Base-by-base conservation (phyloP, 106 monocot species). In the Phalaenopsis equestris region DNA sequence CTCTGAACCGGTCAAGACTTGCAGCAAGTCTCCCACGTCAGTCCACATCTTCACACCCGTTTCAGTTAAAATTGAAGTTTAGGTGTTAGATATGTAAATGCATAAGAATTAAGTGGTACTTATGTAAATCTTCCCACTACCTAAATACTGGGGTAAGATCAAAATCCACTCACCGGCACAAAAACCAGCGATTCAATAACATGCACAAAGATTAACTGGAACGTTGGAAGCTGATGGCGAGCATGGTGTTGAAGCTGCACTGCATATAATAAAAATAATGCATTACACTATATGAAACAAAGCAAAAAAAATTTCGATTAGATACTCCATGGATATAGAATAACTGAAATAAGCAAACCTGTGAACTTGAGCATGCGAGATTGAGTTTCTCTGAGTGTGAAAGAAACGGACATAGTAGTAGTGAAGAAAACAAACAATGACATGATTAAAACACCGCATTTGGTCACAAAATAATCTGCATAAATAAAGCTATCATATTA, bases 241-340 rank as follows among this genome's bases (percentile, higher is more conserved):
- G 99, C 99, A 93, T 99, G 99, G 81, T 99, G 91, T 84, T 99
- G 99, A 67, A 99, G 93, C 85, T 99, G 98, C 86, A 99, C 98
- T 99, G 98, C 70, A 86, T 36, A 12, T 41, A 79, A 75, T 49
- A 46, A 61, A 80, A 78, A 81, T 38, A 38, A 19, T 23, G 21
- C 6, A 42, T 52, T 12, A 21, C 37, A 23, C 24, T 11, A 78
- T 11, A 18, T 36, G 16, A 81, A 78, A 78, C 30, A 42, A 24
- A 12, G n/a, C 17, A 4, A 52, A 12, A 12, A 12, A 2, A 12
- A 12, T 10, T 2, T 38, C 19, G 37, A 52, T 74, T 16, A 61
- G 64, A n/a, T 42, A 19, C 43, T 43, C 2, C 43, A 21, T 18
- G 17, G 19, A 74, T n/a, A 45, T 19, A 74, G 74, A 42, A 43